Percentiles rank a stretch among this genome's conserved stretches.
phyloP scores from a whole-genome alignment of 805 yeast genomes.

The Cyberlindnera americana region DNA sequence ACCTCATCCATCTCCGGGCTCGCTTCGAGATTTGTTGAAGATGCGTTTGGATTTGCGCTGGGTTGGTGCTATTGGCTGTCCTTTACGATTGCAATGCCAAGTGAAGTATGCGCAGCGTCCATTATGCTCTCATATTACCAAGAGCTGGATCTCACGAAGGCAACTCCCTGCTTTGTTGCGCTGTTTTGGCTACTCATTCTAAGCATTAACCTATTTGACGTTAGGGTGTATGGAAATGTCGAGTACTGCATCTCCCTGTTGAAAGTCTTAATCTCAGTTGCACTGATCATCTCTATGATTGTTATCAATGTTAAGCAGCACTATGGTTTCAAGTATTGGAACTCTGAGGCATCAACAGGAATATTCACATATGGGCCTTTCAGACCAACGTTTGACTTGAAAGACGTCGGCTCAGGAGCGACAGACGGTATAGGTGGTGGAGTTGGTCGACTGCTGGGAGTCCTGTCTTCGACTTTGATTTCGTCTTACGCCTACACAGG shows the following conservation, averaged over 20 bases:
- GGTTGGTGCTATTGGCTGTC: constrained; percentile 76
- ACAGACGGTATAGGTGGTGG: constrained; percentile 56
- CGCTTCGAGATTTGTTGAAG: constrained; percentile 71
- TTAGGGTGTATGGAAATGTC: constrained; percentile 69
- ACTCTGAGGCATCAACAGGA: constrained; percentile 44
- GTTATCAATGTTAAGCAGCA: constrained; percentile 47
- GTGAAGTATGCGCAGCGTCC: constrained; percentile 78
- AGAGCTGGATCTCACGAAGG: constrained; percentile 45
- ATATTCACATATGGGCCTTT: constrained; percentile 61
- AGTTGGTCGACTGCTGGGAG: constrained; percentile 56
- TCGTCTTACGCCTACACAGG: constrained; percentile 79
- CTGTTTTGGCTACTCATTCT: constrained; percentile 48
- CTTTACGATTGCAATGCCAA: constrained; percentile 68
- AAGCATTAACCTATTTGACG: constrained; percentile 59
- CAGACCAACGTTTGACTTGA: constrained; percentile 65
- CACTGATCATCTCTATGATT: constrained; percentile 60
- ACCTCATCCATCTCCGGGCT: constrained; percentile 76
- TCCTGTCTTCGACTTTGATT: constrained; percentile 57
- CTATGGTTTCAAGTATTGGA: constrained; percentile 75
- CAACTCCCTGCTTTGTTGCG: constrained; percentile 59
- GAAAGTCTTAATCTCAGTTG: constrained; percentile 50
- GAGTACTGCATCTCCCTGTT: constrained; percentile 60
- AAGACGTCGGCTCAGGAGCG: constrained; percentile 56
- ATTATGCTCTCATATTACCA: constrained; percentile 71
- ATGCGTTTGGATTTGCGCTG: constrained; percentile 70